Conservation (phyloP, 176 grass and related monocot genomes). For the Raddia guianensis region DNA sequence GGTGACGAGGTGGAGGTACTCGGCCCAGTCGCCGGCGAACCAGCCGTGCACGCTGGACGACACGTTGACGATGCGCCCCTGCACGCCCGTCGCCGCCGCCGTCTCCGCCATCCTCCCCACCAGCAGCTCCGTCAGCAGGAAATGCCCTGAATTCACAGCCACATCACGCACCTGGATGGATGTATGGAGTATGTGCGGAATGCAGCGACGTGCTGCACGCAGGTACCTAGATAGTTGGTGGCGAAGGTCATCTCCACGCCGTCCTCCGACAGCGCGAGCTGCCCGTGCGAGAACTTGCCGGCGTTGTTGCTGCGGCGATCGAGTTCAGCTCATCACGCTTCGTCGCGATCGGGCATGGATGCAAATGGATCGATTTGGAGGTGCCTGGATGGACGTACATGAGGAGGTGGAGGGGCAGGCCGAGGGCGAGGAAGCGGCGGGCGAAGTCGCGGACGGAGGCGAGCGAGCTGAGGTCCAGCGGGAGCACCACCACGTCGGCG, state of each 20-base stretch:
- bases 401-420: slow-evolving; percentile 83
- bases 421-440: slow-evolving; percentile 58
- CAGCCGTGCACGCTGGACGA: slow-evolving; percentile 92
- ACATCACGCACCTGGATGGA: neutral
- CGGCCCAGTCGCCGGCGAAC: slow-evolving; percentile 90
- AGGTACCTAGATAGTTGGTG: slow-evolving; percentile 81
- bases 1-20: slow-evolving; percentile 78
- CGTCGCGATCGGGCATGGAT: neutral
- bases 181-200: neutral
- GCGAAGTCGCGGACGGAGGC: slow-evolving; percentile 81
- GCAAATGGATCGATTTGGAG: too few species aligned
- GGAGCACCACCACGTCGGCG: slow-evolving; percentile 69
- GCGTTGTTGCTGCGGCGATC: slow-evolving; percentile 81
- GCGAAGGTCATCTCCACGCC: slow-evolving; percentile 99
- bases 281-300: slow-evolving; percentile 93
- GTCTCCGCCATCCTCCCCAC: slow-evolving; percentile 69
- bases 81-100: slow-evolving; percentile 59
- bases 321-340: neutral
- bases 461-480: slow-evolving; percentile 90
- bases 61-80: slow-evolving; percentile 86
- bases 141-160: slow-evolving; percentile 53
- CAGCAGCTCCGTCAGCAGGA: slow-evolving; percentile 78
- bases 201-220: neutral
- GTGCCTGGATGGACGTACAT: slow-evolving; percentile 34
- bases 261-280: slow-evolving; percentile 83